Evolutionary conservation across 1,284 basidiomycete species (phyloP).

Genomic region (Bjerkandera adusta): DNA sequence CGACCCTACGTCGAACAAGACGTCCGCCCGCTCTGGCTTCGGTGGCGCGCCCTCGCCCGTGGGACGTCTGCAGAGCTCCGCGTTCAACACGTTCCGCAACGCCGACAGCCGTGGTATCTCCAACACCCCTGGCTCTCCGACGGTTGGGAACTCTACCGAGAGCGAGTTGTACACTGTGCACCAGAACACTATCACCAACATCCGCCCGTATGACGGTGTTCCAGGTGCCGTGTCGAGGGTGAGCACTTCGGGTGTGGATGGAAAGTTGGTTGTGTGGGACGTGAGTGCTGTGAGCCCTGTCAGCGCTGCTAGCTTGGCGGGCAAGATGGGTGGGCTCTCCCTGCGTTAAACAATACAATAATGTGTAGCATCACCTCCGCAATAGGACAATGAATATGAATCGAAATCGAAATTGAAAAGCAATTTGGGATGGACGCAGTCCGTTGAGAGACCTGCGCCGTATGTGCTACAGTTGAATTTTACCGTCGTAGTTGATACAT

Average conservation of each 20-base stretch:
- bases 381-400: neutral
- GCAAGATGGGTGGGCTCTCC: slow-evolving; percentile 47
- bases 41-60: slow-evolving; percentile 47
- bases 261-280: slow-evolving; percentile 90
- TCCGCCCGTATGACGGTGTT: slow-evolving; percentile 72
- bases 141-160: slow-evolving; percentile 41
- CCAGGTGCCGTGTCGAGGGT: slow-evolving; percentile 69
- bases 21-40: slow-evolving; percentile 35
- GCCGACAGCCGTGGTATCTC: slow-evolving; percentile 87
- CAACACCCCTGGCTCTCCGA: slow-evolving; percentile 38
- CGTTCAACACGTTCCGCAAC: slow-evolving; percentile 93
- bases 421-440: too few relatives aligned
- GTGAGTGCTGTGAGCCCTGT: slow-evolving; percentile 50
- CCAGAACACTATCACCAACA: slow-evolving; percentile 97
- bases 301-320: slow-evolving; percentile 23
- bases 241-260: slow-evolving; percentile 94
- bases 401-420: neutral
- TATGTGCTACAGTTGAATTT: too few relatives aligned
- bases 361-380: slow-evolving; percentile 4
- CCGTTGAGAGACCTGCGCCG: neutral
- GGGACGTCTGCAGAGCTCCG: slow-evolving; percentile 90
- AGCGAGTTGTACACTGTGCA: slow-evolving; percentile 87
- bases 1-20: slow-evolving; percentile 59
- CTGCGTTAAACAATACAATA: slow-evolving; percentile 31
- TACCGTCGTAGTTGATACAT: too few relatives aligned